phyloP scores from a whole-genome alignment of 2,329 filamentous ascomycete genomes.

The Fusarium sp. region DNA sequence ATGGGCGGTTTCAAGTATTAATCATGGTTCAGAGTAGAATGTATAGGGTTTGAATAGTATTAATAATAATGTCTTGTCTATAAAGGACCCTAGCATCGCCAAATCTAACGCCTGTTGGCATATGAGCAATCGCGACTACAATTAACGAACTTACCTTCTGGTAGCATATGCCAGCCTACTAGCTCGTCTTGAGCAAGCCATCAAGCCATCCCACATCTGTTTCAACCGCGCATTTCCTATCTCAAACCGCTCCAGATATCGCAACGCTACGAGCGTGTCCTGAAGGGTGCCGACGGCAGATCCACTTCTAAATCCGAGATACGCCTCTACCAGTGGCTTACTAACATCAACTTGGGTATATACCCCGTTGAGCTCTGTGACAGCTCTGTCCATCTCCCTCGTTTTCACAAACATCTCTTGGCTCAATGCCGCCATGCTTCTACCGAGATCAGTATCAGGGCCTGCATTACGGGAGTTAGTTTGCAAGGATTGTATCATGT shows the following conservation, averaged over 20 bases:
- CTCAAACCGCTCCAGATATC: not conserved
- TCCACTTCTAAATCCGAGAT: not conserved
- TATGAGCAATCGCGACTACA: not conserved
- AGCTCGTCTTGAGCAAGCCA: not conserved
- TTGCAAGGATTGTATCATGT: not conserved
- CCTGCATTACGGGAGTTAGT: not conserved
- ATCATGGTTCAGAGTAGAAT: not conserved
- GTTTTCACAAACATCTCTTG: not conserved
- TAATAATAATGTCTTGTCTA: not conserved
- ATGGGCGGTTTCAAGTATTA: slow-evolving; percentile 12
- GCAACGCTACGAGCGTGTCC: not conserved
- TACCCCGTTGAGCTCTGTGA: not conserved
- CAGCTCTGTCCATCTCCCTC: not conserved
- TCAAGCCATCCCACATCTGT: not conserved
- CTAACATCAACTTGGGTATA: not conserved
- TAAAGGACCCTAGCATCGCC: rapidly evolving
- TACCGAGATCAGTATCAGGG: not conserved
- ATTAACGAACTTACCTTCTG: not conserved
- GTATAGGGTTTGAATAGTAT: rapidly evolving
- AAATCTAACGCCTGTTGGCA: no score
- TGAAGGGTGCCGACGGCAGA: not conserved
- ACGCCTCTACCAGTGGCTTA: not conserved
- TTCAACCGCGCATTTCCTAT: not conserved
- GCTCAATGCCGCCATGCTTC: not conserved
- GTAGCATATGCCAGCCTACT: rapidly evolving